Percentiles rank a stretch among this genome's conserved stretches.
Evolutionary conservation across 805 yeast genomes (phyloP).

Genomic region (Alloascoidea hylecoeti): DNA sequence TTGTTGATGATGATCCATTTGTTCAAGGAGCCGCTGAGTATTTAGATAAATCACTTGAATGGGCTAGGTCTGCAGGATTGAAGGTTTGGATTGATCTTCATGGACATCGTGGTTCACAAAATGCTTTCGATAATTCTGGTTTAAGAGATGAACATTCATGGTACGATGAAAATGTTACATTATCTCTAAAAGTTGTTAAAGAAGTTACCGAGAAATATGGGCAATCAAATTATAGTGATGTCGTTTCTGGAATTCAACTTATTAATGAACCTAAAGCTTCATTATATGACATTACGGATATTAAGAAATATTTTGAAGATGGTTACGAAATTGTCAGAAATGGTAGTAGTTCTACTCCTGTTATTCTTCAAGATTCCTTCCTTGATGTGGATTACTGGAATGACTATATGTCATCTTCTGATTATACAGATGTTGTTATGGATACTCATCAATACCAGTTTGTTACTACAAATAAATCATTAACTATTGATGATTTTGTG

Average conservation of each 20-base stretch:
- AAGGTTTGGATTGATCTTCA: slow-evolving; percentile 88
- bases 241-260: slow-evolving; percentile 71
- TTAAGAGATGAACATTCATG: slow-evolving; percentile 47
- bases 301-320: slow-evolving; percentile 43
- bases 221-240: slow-evolving; percentile 42
- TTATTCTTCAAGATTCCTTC: slow-evolving; percentile 84
- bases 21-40: slow-evolving; percentile 68
- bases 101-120: slow-evolving; percentile 95
- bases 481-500: slow-evolving; percentile 49
- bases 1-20: slow-evolving; percentile 60
- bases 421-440: slow-evolving; percentile 62
- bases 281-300: slow-evolving; percentile 36
- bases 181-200: slow-evolving; percentile 42
- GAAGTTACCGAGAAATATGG: slow-evolving; percentile 53
- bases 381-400: slow-evolving; percentile 49
- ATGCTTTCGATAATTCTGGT: slow-evolving; percentile 94
- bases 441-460: slow-evolving; percentile 93
- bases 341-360: slow-evolving; percentile 34
- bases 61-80: slow-evolving; percentile 51
- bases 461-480: slow-evolving; percentile 41
- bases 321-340: slow-evolving; percentile 57
- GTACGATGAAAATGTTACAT: slow-evolving; percentile 35
- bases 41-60: slow-evolving; percentile 60
- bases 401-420: too few relatives aligned
- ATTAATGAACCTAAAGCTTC: slow-evolving; percentile 86